Conservation (phyloP, 768 basidiomycete genomes). For the Lyophyllum shimeji region DNA sequence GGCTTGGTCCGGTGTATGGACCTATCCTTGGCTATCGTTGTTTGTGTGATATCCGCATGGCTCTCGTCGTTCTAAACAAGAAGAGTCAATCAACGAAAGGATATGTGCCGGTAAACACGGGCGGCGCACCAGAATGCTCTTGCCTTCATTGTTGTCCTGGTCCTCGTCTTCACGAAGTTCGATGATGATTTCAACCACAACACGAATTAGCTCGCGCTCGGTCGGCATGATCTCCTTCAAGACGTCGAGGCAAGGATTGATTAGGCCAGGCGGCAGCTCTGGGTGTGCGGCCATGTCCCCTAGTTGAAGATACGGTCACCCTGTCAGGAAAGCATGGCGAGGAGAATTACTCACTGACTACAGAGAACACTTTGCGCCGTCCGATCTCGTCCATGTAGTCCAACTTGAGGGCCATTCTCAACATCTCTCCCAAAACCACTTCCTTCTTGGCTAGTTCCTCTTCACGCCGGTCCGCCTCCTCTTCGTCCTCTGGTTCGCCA, state of each 20-base stretch:
- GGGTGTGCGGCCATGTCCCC: conserved; percentile 90
- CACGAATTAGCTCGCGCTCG: conserved; percentile 83
- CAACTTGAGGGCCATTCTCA: conserved; percentile 76
- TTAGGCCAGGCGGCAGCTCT: conserved; percentile 72
- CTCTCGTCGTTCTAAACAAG: conserved; percentile 21
- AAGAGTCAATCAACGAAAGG: not conserved
- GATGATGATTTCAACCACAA: conserved; percentile 87
- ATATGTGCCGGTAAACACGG: not conserved
- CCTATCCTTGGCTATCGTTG: conserved; percentile 27
- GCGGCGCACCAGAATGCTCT: conserved; percentile 11
- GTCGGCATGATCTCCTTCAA: conserved; percentile 78
- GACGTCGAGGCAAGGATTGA: conserved; percentile 83
- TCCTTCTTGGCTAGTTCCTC: conserved; percentile 65
- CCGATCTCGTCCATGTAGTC: conserved; percentile 97
- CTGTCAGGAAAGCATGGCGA: not conserved
- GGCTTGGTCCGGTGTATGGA: conserved; percentile 37
- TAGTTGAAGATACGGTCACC: conserved; percentile 22
- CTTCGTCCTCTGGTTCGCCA: conserved; percentile 36
- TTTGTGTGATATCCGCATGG: conserved; percentile 26
- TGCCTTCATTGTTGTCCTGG: conserved; percentile 30
- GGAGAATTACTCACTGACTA: conserved; percentile 67
- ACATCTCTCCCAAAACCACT: conserved; percentile 77
- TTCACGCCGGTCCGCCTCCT: conserved; percentile 48
- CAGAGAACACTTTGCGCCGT: conserved; percentile 83
- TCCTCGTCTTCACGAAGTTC: conserved; percentile 57